These are phyloP conservation scores for Ophiostoma quercus DNA, from an alignment of 2,329 filamentous ascomycete genomes.

Conservation along the genomic window DNA sequence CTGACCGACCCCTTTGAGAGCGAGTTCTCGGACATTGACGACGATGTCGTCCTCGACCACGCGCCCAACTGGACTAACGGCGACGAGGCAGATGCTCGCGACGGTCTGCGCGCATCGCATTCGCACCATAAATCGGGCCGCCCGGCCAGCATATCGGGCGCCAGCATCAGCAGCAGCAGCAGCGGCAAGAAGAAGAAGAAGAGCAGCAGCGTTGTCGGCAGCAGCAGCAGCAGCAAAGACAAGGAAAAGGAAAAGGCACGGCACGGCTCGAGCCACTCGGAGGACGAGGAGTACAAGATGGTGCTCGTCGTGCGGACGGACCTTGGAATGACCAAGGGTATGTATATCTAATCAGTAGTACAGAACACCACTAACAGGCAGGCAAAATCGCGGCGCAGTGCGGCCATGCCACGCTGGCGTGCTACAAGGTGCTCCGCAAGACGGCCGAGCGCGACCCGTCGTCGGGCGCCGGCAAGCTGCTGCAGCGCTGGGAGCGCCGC, in stretches of 20 bases:
- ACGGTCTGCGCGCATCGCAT: conserved; percentile 45
- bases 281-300: conserved; percentile 83
- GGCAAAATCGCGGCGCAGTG: conserved; percentile 97
- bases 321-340: conserved; percentile 95
- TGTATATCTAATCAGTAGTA: not conserved
- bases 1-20: conserved; percentile 59
- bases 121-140: conserved; percentile 11
- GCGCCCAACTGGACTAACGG: conserved; percentile 63
- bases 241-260: conserved; percentile 45
- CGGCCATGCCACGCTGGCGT: conserved; percentile 92
- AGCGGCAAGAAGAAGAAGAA: conserved; percentile 30
- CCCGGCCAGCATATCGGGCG: conserved; percentile 16
- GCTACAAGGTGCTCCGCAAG: conserved; percentile 77
- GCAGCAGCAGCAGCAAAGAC: conserved; percentile 28
- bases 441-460: conserved; percentile 47
- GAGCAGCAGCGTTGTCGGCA: conserved; percentile 31
- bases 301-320: conserved; percentile 90
- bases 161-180: conserved; percentile 32
- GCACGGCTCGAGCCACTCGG: conserved; percentile 29
- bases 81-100: conserved; percentile 52
- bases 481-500: conserved; percentile 76
- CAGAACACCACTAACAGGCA: conserved; percentile 35
- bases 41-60: conserved; percentile 57
- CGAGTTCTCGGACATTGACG: conserved; percentile 63
- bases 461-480: conserved; percentile 54